Evolutionary conservation across 306 rosid species (phyloP).

Genomic region (Canavalia gladiata): DNA sequence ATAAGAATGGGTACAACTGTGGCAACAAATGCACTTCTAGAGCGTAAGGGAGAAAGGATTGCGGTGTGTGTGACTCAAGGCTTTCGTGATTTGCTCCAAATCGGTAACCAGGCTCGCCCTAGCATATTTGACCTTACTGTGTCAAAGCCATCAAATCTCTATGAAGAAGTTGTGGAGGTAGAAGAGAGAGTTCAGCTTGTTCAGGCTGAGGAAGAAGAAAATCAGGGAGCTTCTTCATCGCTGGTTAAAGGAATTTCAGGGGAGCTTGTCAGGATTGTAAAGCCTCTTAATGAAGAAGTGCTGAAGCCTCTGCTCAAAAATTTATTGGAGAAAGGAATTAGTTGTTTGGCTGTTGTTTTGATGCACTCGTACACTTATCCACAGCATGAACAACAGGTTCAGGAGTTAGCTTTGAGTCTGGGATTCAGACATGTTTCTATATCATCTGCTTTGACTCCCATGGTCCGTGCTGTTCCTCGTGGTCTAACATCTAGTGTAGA

Average conservation of each 20-base stretch:
- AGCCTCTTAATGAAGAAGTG: slow-evolving; percentile 73
- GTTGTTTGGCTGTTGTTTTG: slow-evolving; percentile 88
- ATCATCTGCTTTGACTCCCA: slow-evolving; percentile 94
- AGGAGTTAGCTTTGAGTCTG: slow-evolving; percentile 72
- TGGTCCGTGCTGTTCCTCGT: slow-evolving; percentile 97
- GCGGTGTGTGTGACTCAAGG: slow-evolving; percentile 92
- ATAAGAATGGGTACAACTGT: slow-evolving; percentile 99
- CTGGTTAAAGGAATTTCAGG: slow-evolving; percentile 83
- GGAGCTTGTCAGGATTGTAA: slow-evolving; percentile 79
- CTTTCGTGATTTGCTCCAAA: slow-evolving; percentile 84
- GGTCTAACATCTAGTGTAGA: slow-evolving; percentile 96
- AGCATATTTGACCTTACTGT: slow-evolving; percentile 88
- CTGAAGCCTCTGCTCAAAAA: slow-evolving; percentile 66
- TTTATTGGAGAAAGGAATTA: slow-evolving; percentile 75
- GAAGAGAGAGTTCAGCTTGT: slow-evolving; percentile 86
- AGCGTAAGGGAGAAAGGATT: slow-evolving; percentile 90
- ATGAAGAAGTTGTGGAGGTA: slow-evolving; percentile 87
- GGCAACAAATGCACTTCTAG: slow-evolving; percentile 93
- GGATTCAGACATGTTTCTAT: slow-evolving; percentile 93
- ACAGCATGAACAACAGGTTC: slow-evolving; percentile 73
- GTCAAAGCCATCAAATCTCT: slow-evolving; percentile 84
- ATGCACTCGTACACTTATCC: slow-evolving; percentile 94
- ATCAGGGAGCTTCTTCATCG: slow-evolving; percentile 47
- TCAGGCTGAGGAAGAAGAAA: slow-evolving; percentile 55
- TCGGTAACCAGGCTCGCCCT: slow-evolving; percentile 98